Conservation (phyloP, 208 protist genomes). For the Leishmania tropica region DNA sequence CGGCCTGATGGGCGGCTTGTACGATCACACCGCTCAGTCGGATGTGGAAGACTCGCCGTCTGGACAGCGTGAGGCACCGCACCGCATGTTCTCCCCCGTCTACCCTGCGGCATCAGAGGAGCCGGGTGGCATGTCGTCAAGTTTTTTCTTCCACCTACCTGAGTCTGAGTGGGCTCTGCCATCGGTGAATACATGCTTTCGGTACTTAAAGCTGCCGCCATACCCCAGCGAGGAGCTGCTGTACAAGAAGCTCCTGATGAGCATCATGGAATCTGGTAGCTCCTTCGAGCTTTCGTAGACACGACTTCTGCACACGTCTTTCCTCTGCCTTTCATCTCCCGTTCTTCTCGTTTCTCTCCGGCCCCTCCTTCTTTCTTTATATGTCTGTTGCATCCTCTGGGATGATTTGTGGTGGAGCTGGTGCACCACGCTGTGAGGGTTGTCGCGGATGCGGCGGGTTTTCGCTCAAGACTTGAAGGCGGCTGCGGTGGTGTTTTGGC, state of each 20-base stretch:
- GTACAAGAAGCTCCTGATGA: constrained; percentile 80
- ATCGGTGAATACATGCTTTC: constrained; percentile 92
- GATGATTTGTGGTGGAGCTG: background rate
- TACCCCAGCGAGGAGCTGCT: constrained; percentile 88
- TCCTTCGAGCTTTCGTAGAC: constrained; percentile 85
- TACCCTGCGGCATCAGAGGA: constrained; percentile 20
- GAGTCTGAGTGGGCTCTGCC: constrained; percentile 82
- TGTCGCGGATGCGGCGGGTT: background rate
- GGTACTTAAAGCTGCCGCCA: constrained; percentile 90
- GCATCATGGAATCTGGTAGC: constrained; percentile 80
- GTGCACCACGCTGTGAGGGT: background rate
- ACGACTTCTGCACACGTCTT: background rate
- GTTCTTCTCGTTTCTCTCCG: background rate
- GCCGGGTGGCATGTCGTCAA: background rate
- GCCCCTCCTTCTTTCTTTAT: background rate
- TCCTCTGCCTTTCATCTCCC: background rate
- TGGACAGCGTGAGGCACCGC: constrained; percentile 8
- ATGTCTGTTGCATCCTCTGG: background rate
- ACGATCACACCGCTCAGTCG: constrained; percentile 10
- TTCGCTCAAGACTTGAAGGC: no score
- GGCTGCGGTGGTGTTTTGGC: background rate
- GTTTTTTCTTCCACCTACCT: constrained; percentile 6
- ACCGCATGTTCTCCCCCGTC: constrained; percentile 1
- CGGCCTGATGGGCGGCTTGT: constrained; percentile 5
- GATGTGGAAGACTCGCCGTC: constrained; percentile 27